These are phyloP conservation scores for Malassezia arunalokei DNA, from an alignment of 1,284 basidiomycete genomes.

Conservation along the genomic window DNA sequence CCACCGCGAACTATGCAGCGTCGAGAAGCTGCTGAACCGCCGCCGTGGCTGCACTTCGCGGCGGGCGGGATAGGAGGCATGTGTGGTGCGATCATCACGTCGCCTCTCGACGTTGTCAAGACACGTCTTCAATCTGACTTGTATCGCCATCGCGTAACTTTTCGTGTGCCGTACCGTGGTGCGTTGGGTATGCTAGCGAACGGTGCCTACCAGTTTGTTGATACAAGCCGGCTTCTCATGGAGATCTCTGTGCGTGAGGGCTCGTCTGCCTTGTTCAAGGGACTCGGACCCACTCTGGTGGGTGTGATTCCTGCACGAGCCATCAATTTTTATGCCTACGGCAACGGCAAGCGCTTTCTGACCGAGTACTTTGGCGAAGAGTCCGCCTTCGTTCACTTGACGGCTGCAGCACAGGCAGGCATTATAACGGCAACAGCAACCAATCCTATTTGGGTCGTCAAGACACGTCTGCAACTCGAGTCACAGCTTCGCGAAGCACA, in stretches of 20 bases:
- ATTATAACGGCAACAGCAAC: slow-evolving; percentile 77
- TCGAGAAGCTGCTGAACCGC: not conserved
- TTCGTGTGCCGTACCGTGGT: slow-evolving; percentile 11
- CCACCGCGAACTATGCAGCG: not conserved
- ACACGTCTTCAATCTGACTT: slow-evolving; percentile 86
- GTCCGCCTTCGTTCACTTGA: slow-evolving; percentile 71
- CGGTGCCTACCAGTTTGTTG: slow-evolving; percentile 80
- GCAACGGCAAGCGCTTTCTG: slow-evolving; percentile 84
- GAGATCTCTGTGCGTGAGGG: slow-evolving; percentile 61
- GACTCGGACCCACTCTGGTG: slow-evolving; percentile 82
- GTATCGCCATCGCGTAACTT: slow-evolving; percentile 51
- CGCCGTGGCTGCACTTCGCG: slow-evolving; percentile 48
- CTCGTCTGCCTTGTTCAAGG: slow-evolving; percentile 78
- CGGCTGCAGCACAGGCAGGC: slow-evolving; percentile 68
- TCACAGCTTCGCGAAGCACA: slow-evolving; percentile 17
- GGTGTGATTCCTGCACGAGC: slow-evolving; percentile 80
- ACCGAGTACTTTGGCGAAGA: slow-evolving; percentile 62
- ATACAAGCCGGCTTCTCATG: slow-evolving; percentile 71
- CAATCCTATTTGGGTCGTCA: slow-evolving; percentile 98
- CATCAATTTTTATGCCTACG: slow-evolving; percentile 97
- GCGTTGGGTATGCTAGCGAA: slow-evolving; percentile 49
- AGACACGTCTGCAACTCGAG: slow-evolving; percentile 75
- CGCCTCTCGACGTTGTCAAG: slow-evolving; percentile 95
- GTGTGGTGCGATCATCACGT: slow-evolving; percentile 92
- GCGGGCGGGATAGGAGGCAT: slow-evolving; percentile 72